Evolutionary conservation across 2,329 filamentous ascomycete species (phyloP).

Genomic region (Claviceps fusiformis): DNA sequence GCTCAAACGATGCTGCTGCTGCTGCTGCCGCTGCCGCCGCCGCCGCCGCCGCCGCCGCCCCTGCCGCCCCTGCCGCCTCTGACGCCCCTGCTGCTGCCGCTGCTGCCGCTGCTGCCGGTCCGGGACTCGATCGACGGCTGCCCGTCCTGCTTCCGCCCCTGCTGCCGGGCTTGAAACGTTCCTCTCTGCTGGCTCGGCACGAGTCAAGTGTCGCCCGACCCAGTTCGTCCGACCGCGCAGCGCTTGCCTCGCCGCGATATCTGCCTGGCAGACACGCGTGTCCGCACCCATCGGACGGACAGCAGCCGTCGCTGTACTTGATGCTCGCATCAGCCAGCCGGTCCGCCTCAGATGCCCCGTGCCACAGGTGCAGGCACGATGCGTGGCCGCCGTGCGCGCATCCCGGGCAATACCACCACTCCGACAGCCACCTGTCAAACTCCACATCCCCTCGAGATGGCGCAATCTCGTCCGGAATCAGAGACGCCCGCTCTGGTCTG

Average conservation of each 20-base stretch:
- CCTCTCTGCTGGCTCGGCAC: constrained; percentile 12
- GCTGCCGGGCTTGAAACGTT: constrained; percentile 11
- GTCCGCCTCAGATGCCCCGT: constrained; percentile 23
- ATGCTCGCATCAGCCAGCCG: constrained; percentile 10
- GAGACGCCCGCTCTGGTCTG: constrained; percentile 30
- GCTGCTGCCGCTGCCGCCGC: constrained; percentile 6
- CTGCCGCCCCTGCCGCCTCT: too few species aligned
- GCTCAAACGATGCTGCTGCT: constrained; percentile 7
- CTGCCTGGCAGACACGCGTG: constrained; percentile 47
- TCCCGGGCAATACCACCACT: constrained; percentile 51
- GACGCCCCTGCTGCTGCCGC: too few species aligned
- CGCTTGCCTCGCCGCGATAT: constrained; percentile 35
- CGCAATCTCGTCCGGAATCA: constrained; percentile 19
- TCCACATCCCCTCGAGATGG: constrained; percentile 12
- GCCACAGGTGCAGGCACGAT: constrained; percentile 46
- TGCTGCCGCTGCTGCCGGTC: constrained; percentile 1
- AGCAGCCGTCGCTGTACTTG: constrained; percentile 40
- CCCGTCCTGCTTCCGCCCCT: constrained; percentile 8
- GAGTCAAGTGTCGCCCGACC: constrained; percentile 32
- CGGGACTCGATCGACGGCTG: constrained; percentile 7
- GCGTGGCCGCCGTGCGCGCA: constrained; percentile 51
- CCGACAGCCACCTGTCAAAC: constrained; percentile 17
- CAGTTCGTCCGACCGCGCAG: constrained; percentile 36
- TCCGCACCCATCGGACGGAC: constrained; percentile 50
- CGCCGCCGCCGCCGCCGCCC: too few species aligned